Conservation (phyloP, 306 rosid genomes). For the Glycine latifolia region DNA sequence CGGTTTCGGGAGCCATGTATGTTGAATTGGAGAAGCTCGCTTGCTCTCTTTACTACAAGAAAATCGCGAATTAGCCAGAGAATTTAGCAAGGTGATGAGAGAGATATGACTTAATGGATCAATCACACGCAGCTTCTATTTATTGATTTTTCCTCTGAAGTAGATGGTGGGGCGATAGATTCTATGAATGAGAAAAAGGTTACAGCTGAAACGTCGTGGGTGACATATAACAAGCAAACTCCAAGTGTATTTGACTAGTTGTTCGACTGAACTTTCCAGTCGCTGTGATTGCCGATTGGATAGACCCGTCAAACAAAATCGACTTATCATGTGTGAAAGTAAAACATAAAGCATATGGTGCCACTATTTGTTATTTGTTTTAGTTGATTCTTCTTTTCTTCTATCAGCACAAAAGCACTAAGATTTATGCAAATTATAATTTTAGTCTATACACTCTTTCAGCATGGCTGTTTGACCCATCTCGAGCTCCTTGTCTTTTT, state of each 20-base stretch:
- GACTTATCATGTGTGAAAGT: no score
- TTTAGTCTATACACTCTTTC: no score
- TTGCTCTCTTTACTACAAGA: not conserved
- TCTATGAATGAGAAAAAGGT: not conserved
- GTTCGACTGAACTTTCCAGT: not conserved
- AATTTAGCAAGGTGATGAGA: no score
- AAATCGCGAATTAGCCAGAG: no score
- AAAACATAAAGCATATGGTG: no score
- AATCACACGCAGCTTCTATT: not conserved
- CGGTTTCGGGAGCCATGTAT: constrained; percentile 36
- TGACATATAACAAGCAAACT: constrained; percentile 13
- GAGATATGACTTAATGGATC: not conserved
- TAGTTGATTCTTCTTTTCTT: no score
- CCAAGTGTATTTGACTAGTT: not conserved
- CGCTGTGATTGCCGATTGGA: not conserved
- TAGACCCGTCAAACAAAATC: not conserved
- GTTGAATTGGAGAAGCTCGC: not conserved
- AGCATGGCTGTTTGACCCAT: no score
- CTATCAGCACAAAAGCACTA: no score
- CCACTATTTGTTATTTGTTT: no score
- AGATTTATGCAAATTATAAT: no score
- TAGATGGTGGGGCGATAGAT: not conserved
- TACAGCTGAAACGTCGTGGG: constrained; percentile 34
- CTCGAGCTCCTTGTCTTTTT: no score
- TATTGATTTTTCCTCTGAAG: not conserved